Evolutionary conservation across 1,284 basidiomycete genomes (phyloP).

Genomic region (Vanrija pseudolonga): DNA sequence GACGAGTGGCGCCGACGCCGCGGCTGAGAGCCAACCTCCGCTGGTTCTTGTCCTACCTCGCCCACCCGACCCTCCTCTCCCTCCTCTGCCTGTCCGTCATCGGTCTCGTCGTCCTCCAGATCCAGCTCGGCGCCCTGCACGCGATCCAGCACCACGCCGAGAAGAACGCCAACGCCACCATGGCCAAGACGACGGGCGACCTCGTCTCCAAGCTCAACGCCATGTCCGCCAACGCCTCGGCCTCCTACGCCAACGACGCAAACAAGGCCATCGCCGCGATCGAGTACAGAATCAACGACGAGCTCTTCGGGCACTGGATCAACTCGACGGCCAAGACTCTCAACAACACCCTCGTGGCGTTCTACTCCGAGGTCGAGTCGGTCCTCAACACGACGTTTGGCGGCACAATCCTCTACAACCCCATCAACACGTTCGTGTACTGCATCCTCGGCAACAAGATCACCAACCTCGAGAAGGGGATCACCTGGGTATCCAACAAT

Average conservation of each 20-base stretch:
- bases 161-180: constrained; percentile 58
- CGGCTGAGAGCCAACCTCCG: constrained; percentile 39
- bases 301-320: constrained; percentile 83
- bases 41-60: constrained; percentile 68
- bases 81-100: constrained; percentile 86
- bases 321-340: constrained; percentile 84
- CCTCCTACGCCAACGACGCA: constrained; percentile 67
- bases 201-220: constrained; percentile 74
- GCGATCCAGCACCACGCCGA: constrained; percentile 65
- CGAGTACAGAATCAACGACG: constrained; percentile 74
- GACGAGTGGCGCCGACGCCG: constrained; percentile 16
- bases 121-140: constrained; percentile 73
- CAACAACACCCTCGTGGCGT: constrained; percentile 58
- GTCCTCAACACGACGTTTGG: constrained; percentile 68
- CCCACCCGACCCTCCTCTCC: constrained; percentile 81
- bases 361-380: constrained; percentile 51
- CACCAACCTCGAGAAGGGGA: constrained; percentile 73
- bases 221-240: constrained; percentile 73
- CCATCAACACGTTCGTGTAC: constrained; percentile 78
- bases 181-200: constrained; percentile 63
- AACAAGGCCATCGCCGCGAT: constrained; percentile 67
- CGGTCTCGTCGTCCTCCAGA: constrained; percentile 79
- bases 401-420: constrained; percentile 71
- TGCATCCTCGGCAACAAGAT: constrained; percentile 90
- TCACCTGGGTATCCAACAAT: constrained; percentile 89